Evolutionary conservation across 768 basidiomycete genomes (phyloP), one percentile per base, ranked within the genome.

Genomic region (Mycena epipterygia): DNA sequence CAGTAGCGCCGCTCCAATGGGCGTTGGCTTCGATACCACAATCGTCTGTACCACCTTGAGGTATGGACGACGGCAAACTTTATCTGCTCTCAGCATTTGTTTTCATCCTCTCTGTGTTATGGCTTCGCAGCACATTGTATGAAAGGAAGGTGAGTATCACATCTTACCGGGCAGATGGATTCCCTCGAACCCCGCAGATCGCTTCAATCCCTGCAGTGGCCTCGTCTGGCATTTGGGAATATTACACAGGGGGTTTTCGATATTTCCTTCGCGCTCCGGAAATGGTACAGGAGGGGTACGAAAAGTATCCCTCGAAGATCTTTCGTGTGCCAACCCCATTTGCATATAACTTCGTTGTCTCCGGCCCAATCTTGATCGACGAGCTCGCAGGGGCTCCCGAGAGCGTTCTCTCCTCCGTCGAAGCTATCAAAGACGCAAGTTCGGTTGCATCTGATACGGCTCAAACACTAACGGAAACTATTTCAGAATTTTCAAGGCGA

Each of bases 341-440:
- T 44, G 9, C 29, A 25, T 67, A 58, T 57, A 44, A 58, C 8
- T 67, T 35, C 58, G 49, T 67, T 44, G 29, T 59, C 23, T 51
- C 56, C n/a, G 66, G 66, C 2, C 2, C 55, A 19, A 32, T 17
- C 17, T 58, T 57, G 2, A 33, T 67, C 48, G 27, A 67, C n/a
- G 66, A 67, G 44, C 5, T 60, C 17, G 58, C 35, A 33, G 14
- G 30, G 7, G 56, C 57, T 9, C 57, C 65, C 2, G 55, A 67
- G 42, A 35, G 37, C 21, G 48, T 67, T 27, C 8, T 67, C 8
- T 67, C 65, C 13, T 2, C 29, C 17, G n/a, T 41, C 14, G 65
- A 6, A 30, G 57, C 23, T 37, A 58, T 1, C 11, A 25, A 37
- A 39, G 57, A 67, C 12, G 65, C 42, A 30, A 21, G 55, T 67